Conservation (phyloP, 495 filamentous ascomycete genomes). For the Trichoderma erinaceum region DNA sequence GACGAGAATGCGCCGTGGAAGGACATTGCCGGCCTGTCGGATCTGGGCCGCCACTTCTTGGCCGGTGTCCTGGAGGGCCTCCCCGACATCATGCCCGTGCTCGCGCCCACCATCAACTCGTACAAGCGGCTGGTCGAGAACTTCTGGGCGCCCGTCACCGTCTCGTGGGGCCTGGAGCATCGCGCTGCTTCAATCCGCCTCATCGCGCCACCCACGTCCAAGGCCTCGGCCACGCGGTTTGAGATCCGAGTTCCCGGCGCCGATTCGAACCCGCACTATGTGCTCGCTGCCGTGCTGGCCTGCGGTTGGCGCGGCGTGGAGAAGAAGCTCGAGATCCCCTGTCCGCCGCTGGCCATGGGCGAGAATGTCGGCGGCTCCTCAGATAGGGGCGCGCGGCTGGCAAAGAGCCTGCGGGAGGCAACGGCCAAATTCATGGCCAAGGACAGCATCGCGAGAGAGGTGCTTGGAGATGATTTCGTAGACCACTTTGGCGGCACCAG, state of each 20-base stretch:
- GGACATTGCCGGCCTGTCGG: constrained; percentile 74
- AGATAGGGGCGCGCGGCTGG: constrained; percentile 66
- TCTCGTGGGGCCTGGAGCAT: constrained; percentile 94
- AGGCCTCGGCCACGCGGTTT: constrained; percentile 78
- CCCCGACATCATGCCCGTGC: constrained; percentile 89
- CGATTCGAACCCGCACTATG: constrained; percentile 82
- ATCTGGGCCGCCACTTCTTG: constrained; percentile 87
- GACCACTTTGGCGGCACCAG: constrained; percentile 91
- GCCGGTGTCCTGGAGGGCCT: constrained; percentile 84
- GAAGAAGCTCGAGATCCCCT: constrained; percentile 75
- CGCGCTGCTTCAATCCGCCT: constrained; percentile 85
- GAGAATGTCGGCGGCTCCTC: constrained; percentile 64
- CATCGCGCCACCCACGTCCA: constrained; percentile 79
- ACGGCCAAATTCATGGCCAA: constrained; percentile 64
- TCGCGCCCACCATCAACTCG: constrained; percentile 91
- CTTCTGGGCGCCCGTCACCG: constrained; percentile 97
- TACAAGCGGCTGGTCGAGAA: constrained; percentile 98
- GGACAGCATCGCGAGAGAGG: constrained; percentile 80
- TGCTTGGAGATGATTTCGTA: constrained; percentile 91
- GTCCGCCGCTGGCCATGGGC: constrained; percentile 77
- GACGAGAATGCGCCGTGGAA: constrained; percentile 64
- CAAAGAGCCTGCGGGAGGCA: constrained; percentile 77
- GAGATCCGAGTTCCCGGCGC: constrained; percentile 89
- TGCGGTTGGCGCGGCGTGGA: constrained; percentile 86
- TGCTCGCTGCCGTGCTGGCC: constrained; percentile 78